A percentile compares a stretch with the other conserved stretches of the same genome.
These are phyloP conservation scores for Nakazawaea wickerhamii DNA, from an alignment of 805 yeast genomes.

Conservation along the genomic window DNA sequence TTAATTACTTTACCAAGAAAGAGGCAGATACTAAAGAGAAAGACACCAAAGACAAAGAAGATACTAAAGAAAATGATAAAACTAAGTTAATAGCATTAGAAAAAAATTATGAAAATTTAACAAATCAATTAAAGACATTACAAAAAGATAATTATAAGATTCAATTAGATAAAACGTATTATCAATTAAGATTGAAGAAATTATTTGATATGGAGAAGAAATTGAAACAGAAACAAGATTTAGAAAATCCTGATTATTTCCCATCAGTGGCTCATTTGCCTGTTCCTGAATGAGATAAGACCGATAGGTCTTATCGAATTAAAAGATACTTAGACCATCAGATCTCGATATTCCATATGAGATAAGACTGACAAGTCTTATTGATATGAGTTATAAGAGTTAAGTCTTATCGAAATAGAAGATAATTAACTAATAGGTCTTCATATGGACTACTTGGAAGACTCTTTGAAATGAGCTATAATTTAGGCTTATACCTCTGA, in stretches of 20 bases:
- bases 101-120: slow-evolving; percentile 19
- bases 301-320: neutral
- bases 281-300: slow-evolving; percentile 5
- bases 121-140: slow-evolving; percentile 18
- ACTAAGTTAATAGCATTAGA: slow-evolving; percentile 10
- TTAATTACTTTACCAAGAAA: slow-evolving; percentile 19
- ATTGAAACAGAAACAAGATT: slow-evolving; percentile 16
- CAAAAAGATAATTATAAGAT: slow-evolving; percentile 31
- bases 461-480: too few species aligned
- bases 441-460: too few species aligned
- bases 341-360: too few species aligned
- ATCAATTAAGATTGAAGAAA: slow-evolving; percentile 33
- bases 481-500: too few species aligned
- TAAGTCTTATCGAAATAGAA: too few species aligned
- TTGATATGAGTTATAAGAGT: too few species aligned
- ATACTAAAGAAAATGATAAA: slow-evolving; percentile 10
- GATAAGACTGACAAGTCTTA: too few species aligned
- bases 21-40: slow-evolving; percentile 11
- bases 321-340: too few species aligned
- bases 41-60: slow-evolving; percentile 12
- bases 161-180: slow-evolving; percentile 35
- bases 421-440: too few species aligned
- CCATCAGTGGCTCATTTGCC: slow-evolving; percentile 29
- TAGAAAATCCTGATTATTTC: slow-evolving; percentile 30
- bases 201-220: slow-evolving; percentile 30